phyloP scores from a whole-genome alignment of 192 early-diverging fungal genomes.

The Lunasporangiospora selenospora region DNA sequence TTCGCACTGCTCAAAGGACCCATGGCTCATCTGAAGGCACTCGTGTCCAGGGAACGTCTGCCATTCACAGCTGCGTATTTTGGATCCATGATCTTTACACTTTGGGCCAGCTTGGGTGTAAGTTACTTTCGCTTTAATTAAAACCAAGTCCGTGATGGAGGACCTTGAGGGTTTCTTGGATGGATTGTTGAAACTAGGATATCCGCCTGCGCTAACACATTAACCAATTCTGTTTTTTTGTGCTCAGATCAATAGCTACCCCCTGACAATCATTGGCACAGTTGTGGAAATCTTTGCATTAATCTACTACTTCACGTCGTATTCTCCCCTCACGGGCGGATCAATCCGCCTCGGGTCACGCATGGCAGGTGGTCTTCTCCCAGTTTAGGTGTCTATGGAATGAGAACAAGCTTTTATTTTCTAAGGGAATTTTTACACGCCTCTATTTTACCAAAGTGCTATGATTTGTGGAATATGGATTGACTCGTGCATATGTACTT shows the following conservation, averaged over 20 bases:
- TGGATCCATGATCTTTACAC: conserved; percentile 81
- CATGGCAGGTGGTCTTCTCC: conserved; percentile 39
- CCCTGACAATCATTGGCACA: conserved; percentile 80
- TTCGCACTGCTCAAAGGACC: conserved; percentile 86
- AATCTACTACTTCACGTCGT: conserved; percentile 69
- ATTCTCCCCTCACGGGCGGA: conserved; percentile 34
- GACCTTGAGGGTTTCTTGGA: no score
- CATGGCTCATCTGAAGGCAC: conserved; percentile 77
- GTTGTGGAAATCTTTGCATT: conserved; percentile 83
- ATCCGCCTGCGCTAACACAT: no score
- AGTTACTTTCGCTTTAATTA: conserved; percentile 21
- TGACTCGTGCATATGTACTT: no score
- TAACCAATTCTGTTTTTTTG: not conserved
- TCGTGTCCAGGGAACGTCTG: conserved; percentile 79
- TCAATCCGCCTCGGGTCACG: conserved; percentile 42
- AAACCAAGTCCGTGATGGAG: not conserved
- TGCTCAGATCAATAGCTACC: conserved; percentile 60
- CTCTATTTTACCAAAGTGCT: no score
- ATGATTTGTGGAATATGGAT: no score
- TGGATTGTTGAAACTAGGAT: no score
- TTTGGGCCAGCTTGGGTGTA: conserved; percentile 85
- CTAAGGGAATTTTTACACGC: no score
- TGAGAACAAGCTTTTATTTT: not conserved
- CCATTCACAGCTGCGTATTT: conserved; percentile 85
- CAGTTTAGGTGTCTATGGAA: conserved; percentile 9